Evolutionary conservation across 371 early-diverging fungal species (phyloP).

Genomic region (Mortierella sp.): DNA sequence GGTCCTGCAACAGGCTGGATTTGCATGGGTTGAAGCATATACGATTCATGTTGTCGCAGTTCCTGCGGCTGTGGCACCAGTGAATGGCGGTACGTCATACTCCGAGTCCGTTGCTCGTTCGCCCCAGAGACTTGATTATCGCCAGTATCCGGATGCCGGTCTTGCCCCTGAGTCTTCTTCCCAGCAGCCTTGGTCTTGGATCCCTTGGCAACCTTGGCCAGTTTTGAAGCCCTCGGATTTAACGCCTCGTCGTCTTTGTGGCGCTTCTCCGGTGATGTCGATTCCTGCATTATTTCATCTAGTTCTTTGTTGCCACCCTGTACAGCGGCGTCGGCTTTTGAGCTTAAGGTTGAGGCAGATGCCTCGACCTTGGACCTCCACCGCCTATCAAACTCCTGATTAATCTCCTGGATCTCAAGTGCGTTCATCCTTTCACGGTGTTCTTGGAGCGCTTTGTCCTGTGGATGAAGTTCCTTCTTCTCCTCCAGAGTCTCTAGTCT

Average conservation of each 20-base stretch:
- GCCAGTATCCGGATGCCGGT: too few species aligned
- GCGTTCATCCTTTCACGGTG: slow-evolving; percentile 46
- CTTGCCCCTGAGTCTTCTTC: neutral
- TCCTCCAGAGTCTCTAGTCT: slow-evolving; percentile 6
- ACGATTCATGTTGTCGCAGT: slow-evolving; percentile 23
- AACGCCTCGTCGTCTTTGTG: slow-evolving; percentile 19
- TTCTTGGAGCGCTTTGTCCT: slow-evolving; percentile 29
- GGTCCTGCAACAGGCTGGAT: slow-evolving; percentile 25
- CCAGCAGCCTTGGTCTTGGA: slow-evolving; percentile 7
- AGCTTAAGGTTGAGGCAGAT: neutral
- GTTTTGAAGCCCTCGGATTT: slow-evolving; percentile 22
- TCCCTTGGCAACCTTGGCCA: slow-evolving; percentile 13
- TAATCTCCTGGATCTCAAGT: slow-evolving; percentile 48
- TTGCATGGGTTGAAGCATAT: slow-evolving; percentile 40
- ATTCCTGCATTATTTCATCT: neutral
- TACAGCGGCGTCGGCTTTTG: neutral
- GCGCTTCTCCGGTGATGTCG: slow-evolving; percentile 29
- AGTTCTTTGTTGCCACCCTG: neutral
- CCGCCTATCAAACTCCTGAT: slow-evolving; percentile 48
- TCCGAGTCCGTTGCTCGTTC: neutral
- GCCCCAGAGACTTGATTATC: too few species aligned
- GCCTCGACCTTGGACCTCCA: slow-evolving; percentile 27
- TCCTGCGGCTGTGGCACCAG: slow-evolving; percentile 25
- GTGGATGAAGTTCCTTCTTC: slow-evolving; percentile 20
- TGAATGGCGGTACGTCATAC: slow-evolving; percentile 22